Evolutionary conservation across 345 rosid species (phyloP), one percentile per base, ranked within the genome.

Genomic region (Rhodamnia rubescens): DNA sequence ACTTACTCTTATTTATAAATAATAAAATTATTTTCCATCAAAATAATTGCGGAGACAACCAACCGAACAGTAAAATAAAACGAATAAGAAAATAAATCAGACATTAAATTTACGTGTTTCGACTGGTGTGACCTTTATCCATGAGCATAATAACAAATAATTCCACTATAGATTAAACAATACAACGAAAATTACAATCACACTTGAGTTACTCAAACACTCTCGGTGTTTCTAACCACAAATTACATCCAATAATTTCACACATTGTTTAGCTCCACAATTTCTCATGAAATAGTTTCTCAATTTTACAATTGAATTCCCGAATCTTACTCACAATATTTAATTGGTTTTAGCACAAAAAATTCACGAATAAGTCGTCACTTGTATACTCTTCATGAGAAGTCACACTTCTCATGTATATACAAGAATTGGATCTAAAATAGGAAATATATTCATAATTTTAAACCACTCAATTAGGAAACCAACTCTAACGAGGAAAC

Each of bases 221-320:
- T 24, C n/a, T 57, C 1, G 10, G 2, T 57, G 6, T 56, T 56
- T 24, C 2, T 2, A 24, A 11, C 5, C 11, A 5, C 1, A 4
- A n/a, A 26, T 24, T 57, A 57, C 29, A 57, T 29, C 18, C 29
- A 57, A 24, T 57, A 57, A 57, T 7, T 15, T 57, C 3, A 26
- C 0, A 57, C 1, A 56, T 0, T 10, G 6, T 56, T 56, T 56
- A 56, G 13, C 11, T 1, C 2, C 1, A 56, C 2, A 10, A 24
- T 24, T 56, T 8, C 27, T 22, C 27, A 9, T 0, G 13, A 56
- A 24, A 56, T 56, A 56, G 9, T 22, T 0, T 56, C n/a, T 56
- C 9, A 56, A 56, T 24, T 3, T 22, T 3, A 24, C 2, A 24
- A 56, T 24, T 1, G 8, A 24, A 24, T 24, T 56, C 14, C 24